Conservation (phyloP, 2,329 filamentous ascomycete genomes). For the Penicillium hesseltinei region DNA sequence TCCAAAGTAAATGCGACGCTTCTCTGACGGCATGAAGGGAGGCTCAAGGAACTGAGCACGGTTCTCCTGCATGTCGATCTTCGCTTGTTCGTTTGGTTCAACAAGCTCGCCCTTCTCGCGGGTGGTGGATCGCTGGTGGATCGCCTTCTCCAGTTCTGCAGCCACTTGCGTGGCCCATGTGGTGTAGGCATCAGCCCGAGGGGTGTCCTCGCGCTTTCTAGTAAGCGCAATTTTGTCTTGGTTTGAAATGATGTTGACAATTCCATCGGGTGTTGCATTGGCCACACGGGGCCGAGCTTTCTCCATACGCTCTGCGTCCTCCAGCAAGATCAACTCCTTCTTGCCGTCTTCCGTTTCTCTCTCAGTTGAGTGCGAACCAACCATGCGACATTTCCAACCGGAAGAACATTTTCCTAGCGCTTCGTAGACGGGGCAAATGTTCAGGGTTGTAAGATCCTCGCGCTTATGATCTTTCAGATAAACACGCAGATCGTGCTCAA, state of each 20-base stretch:
- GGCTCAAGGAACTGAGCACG: conserved; percentile 81
- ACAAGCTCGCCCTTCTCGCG: conserved; percentile 8
- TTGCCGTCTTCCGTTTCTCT: conserved; percentile 72
- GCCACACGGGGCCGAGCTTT: conserved; percentile 33
- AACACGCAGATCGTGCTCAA: conserved; percentile 77
- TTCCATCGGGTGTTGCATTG: conserved; percentile 53
- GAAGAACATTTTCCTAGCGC: conserved; percentile 71
- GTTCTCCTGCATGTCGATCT: conserved; percentile 55
- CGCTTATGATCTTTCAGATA: conserved; percentile 82
- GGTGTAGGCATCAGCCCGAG: conserved; percentile 72
- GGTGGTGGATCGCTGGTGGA: conserved; percentile 44
- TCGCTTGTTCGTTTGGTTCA: conserved; percentile 1
- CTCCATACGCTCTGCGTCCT: conserved; percentile 52
- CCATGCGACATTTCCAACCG: conserved; percentile 94
- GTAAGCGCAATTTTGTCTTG: conserved; percentile 71
- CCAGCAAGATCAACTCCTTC: conserved; percentile 74
- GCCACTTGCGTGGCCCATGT: conserved; percentile 72
- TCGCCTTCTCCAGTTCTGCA: conserved; percentile 47
- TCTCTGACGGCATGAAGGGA: conserved; percentile 87
- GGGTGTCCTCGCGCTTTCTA: conserved; percentile 67
- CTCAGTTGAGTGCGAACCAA: conserved; percentile 81
- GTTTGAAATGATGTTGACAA: conserved; percentile 72
- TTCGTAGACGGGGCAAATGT: conserved; percentile 77
- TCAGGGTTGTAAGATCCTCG: conserved; percentile 72
- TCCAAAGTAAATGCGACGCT: conserved; percentile 89